phyloP scores from a whole-genome alignment of 2,329 filamentous ascomycete genomes.

The Fusarium stilboides region DNA sequence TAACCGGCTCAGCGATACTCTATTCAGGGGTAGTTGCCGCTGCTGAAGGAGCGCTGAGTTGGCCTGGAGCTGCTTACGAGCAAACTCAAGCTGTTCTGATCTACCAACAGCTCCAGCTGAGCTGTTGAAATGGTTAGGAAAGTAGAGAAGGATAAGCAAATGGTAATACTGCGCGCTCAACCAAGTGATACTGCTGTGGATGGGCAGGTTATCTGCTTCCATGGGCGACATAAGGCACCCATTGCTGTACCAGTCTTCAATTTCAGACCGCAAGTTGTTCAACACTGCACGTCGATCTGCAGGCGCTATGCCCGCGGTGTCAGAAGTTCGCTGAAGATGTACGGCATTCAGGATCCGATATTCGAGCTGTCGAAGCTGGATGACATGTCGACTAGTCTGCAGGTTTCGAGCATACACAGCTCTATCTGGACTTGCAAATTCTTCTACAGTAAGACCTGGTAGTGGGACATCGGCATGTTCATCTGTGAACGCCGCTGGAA shows the following conservation, averaged over 20 bases:
- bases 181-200: slow-evolving; percentile 63
- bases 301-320: slow-evolving; percentile 51
- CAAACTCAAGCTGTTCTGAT: slow-evolving; percentile 56
- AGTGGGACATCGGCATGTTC: slow-evolving; percentile 59
- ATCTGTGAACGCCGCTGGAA: slow-evolving; percentile 58
- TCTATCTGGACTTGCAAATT: slow-evolving; percentile 59
- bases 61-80: slow-evolving; percentile 60
- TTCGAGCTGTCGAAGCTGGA: slow-evolving; percentile 61
- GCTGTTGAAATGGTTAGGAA: slow-evolving; percentile 59
- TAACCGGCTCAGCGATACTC: slow-evolving; percentile 58
- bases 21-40: slow-evolving; percentile 61
- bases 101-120: slow-evolving; percentile 50
- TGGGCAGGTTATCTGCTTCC: slow-evolving; percentile 61
- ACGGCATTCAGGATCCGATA: slow-evolving; percentile 58
- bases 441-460: slow-evolving; percentile 61
- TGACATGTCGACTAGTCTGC: slow-evolving; percentile 62
- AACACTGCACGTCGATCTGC: slow-evolving; percentile 54
- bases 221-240: slow-evolving; percentile 61
- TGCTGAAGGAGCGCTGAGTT: slow-evolving; percentile 60
- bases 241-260: slow-evolving; percentile 64
- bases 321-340: slow-evolving; percentile 52
- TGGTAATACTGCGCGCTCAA: slow-evolving; percentile 61
- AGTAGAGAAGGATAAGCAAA: slow-evolving; percentile 61
- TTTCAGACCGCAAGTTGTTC: slow-evolving; percentile 57
- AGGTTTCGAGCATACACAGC: slow-evolving; percentile 58